Base-by-base conservation (phyloP, 306 rosid genomes). In the Pyrus betulifolia region DNA sequence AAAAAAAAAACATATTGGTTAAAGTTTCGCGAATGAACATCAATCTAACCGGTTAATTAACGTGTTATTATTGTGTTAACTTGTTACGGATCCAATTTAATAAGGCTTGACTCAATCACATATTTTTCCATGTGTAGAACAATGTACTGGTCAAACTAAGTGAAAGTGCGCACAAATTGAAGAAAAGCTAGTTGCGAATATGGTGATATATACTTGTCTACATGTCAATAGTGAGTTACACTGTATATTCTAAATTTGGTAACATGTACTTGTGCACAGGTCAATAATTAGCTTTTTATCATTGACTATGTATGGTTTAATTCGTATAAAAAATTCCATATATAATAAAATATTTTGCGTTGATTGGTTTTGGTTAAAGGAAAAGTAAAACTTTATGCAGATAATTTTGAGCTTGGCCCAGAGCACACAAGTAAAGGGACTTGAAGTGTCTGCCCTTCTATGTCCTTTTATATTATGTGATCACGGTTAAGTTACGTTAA, bases 361-460 rank as follows among this genome's bases (percentile, higher is more conserved):
- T 35, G 65, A 58, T 58, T 72, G 52, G 76, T 58, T 23, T 9
- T 18, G 40, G 76, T 73, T 25, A 73, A 59, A 73, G 76, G 25
- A 62, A 35, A 27, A 27, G 69, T 59, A 30, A 42, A 61, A 42
- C 69, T 74, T 74, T 74, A 44, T 19, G 13, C 31, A 11, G 11
- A 42, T 42, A 22, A 17, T 57, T 73, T 58, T 14, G 44, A 60
- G 76, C 76, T 71, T 70, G 51, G 75, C 8, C 30, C 60, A 3
- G n/a, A 62, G 11, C 10, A 25, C 23, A 52, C 30, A 52, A 54
- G 64, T 22, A 71, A 52, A 71, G 75, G 49, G 27, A 1, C 27
- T 25, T 25, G 27, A 1, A 25, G 2, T 25, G 27, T 25, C 27
- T 25, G 27, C 27, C 2, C 27, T 25, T 0, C 27, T 2, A 25